These are phyloP conservation scores for Heracleum sosnowskyi DNA, from an alignment of 129 eudicot genomes.

Conservation along the genomic window DNA sequence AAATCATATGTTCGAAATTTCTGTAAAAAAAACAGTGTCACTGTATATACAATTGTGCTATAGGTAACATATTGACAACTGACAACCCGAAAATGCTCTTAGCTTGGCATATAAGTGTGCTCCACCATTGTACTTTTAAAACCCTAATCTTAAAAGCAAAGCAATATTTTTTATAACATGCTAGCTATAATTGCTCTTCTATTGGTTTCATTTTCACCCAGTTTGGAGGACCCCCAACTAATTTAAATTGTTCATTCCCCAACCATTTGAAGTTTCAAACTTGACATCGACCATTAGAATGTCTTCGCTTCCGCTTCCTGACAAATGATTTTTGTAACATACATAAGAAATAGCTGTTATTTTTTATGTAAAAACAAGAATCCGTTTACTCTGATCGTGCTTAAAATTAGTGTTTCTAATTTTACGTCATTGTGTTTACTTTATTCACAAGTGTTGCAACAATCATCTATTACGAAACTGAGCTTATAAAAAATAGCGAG, in stretches of 20 bases:
- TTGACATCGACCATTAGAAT: not conserved
- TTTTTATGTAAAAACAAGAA: too few relatives aligned
- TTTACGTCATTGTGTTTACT: too few relatives aligned
- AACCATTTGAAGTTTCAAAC: not conserved
- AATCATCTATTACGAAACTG: too few relatives aligned
- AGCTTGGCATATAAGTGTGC: not conserved
- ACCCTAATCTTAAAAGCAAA: slow-evolving; percentile 5
- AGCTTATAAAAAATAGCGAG: too few relatives aligned
- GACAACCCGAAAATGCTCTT: not conserved
- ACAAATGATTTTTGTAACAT: too few relatives aligned
- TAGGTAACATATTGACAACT: not conserved
- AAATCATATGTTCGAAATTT: too few relatives aligned
- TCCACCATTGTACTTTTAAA: not conserved
- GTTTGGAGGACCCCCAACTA: not conserved
- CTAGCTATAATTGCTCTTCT: not conserved
- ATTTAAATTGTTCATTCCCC: not conserved
- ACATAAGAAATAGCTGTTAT: too few relatives aligned
- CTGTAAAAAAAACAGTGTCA: not conserved
- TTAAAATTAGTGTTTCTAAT: too few relatives aligned
- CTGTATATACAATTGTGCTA: not conserved
- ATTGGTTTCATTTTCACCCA: not conserved
- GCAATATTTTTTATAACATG: not conserved
- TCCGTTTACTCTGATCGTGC: too few relatives aligned
- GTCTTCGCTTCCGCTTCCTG: too few relatives aligned
- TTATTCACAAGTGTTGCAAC: too few relatives aligned